Evolutionary conservation across 441 rosid species (phyloP).

Genomic region (Bocquillonia castaneifolia): DNA sequence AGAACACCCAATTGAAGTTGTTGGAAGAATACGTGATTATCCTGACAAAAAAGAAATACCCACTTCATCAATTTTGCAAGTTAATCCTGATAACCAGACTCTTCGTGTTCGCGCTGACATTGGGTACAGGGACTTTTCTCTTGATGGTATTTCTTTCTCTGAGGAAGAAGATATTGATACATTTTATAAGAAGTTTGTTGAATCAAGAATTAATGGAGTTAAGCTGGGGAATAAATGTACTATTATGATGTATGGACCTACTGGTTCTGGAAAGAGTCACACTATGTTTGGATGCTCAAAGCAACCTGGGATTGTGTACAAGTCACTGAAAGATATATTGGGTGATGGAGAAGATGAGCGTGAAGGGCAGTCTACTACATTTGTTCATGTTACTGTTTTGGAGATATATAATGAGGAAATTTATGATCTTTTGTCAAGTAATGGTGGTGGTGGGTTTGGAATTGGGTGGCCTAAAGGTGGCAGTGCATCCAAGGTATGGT

Average conservation of each 20-base stretch:
- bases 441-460: conserved; percentile 55
- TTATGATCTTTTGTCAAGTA: conserved; percentile 75
- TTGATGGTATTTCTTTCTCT: conserved; percentile 81
- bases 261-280: conserved; percentile 93
- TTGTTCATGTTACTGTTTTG: conserved; percentile 88
- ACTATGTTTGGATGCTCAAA: conserved; percentile 87
- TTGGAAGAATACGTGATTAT: conserved; percentile 72
- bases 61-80: conserved; percentile 50
- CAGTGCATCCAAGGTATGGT: conserved; percentile 54
- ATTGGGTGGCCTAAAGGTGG: conserved; percentile 79
- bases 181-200: conserved; percentile 70
- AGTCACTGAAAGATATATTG: conserved; percentile 62
- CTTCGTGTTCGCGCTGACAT: conserved; percentile 70
- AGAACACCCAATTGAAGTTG: conserved; percentile 88
- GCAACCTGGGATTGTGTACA: conserved; percentile 85
- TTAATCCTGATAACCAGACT: conserved; percentile 51
- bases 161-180: conserved; percentile 66
- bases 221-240: conserved; percentile 77
- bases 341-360: conserved; percentile 50
- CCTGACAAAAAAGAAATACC: conserved; percentile 56
- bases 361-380: conserved; percentile 35
- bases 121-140: conserved; percentile 85
- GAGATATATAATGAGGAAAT: conserved; percentile 95
- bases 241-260: conserved; percentile 91
- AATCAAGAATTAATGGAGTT: conserved; percentile 70